Percentiles rank a stretch among this genome's conserved stretches.
phyloP scores from a whole-genome alignment of 1,284 basidiomycete genomes.

The Bjerkandera adusta region DNA sequence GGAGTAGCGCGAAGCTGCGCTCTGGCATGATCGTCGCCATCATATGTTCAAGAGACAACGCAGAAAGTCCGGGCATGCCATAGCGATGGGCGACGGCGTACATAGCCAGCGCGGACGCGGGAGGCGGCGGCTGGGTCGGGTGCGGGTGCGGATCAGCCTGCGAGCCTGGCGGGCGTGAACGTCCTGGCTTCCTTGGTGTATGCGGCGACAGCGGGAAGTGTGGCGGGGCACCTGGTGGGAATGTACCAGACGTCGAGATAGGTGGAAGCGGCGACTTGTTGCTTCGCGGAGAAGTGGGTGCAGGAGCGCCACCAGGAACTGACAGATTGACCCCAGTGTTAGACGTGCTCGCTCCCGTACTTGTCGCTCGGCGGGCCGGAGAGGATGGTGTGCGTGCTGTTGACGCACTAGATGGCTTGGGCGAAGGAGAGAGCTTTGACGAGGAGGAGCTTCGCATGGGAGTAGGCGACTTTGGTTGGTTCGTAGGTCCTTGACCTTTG shows the following conservation, averaged over 20 bases:
- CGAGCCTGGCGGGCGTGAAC: slow-evolving; percentile 25
- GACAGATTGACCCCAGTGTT: slow-evolving; percentile 19
- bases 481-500: slow-evolving; percentile 19
- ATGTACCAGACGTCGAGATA: slow-evolving; percentile 27
- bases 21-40: slow-evolving; percentile 71
- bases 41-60: slow-evolving; percentile 73
- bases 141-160: slow-evolving; percentile 73
- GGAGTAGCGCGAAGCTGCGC: slow-evolving; percentile 69
- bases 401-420: slow-evolving; percentile 6
- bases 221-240: slow-evolving; percentile 28
- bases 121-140: slow-evolving; percentile 58
- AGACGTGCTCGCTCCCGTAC: slow-evolving; percentile 19
- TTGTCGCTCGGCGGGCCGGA: slow-evolving; percentile 23
- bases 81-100: slow-evolving; percentile 85
- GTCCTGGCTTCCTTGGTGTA: slow-evolving; percentile 37
- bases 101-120: slow-evolving; percentile 74
- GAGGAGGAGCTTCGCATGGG: slow-evolving; percentile 2
- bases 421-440: slow-evolving; percentile 5
- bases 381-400: slow-evolving; percentile 18
- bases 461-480: slow-evolving; percentile 11
- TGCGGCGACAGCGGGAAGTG: slow-evolving; percentile 50
- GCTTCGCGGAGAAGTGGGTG: slow-evolving; percentile 24
- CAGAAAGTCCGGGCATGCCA: slow-evolving; percentile 61
- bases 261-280: slow-evolving; percentile 37
- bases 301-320: slow-evolving; percentile 8